Evolutionary conservation across 345 rosid genomes (phyloP).

Genomic region (Kandelia obovata): DNA sequence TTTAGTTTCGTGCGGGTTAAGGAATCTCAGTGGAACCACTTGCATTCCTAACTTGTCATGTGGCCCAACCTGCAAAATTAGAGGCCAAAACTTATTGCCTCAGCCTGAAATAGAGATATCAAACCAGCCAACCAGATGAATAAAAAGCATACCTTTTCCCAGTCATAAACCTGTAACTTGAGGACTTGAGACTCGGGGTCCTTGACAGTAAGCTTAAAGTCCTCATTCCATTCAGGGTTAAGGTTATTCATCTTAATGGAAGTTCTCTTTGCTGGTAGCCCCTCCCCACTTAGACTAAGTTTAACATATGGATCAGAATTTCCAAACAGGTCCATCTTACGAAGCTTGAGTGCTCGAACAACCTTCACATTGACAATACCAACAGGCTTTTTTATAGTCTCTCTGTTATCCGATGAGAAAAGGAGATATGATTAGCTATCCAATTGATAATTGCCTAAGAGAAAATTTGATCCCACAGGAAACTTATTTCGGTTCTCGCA

Average conservation of each 20-base stretch:
- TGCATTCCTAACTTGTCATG: conserved; percentile 60
- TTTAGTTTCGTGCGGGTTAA: conserved; percentile 31
- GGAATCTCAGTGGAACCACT: conserved; percentile 35
- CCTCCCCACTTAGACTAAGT: conserved; percentile 41
- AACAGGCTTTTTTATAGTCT: conserved; percentile 43
- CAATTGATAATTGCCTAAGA: background rate
- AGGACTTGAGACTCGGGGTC: conserved; percentile 48
- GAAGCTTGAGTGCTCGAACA: conserved; percentile 34
- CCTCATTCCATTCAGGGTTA: conserved; percentile 54
- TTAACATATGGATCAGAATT: conserved; percentile 53
- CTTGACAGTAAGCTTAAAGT: conserved; percentile 44
- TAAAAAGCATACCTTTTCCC: conserved; percentile 41
- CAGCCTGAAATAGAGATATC: no score
- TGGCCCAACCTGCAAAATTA: conserved; percentile 37
- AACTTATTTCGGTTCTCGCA: no score
- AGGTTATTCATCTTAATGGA: conserved; percentile 45
- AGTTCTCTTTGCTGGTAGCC: conserved; percentile 39
- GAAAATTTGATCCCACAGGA: no score
- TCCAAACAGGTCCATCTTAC: conserved; percentile 51
- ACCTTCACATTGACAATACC: conserved; percentile 52
- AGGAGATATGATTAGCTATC: background rate
- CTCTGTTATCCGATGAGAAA: conserved; percentile 13
- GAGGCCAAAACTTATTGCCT: background rate
- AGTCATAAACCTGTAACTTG: conserved; percentile 42
- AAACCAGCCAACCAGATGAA: background rate